Percentiles rank a stretch among this genome's conserved stretches.
These are phyloP conservation scores for Plasmodium berghei DNA, from an alignment of 169 alveolate species.

Conservation along the genomic window DNA sequence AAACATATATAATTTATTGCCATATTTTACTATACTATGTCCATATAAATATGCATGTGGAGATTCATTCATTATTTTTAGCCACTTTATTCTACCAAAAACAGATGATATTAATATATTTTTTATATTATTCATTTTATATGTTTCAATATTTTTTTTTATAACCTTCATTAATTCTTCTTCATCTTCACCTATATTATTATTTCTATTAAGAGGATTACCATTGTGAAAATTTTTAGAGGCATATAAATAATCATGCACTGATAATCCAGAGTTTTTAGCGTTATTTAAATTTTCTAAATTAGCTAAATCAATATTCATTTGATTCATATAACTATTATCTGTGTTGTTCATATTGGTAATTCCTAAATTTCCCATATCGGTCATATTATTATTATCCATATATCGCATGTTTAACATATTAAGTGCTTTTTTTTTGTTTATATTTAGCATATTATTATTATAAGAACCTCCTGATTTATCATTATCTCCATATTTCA, in stretches of 20 bases:
- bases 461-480: slow-evolving; percentile 3
- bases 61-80: slow-evolving; percentile 74
- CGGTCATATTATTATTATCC: slow-evolving; percentile 8
- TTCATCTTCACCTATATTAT: slow-evolving; percentile 33
- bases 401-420: slow-evolving; percentile 8
- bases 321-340: neutral
- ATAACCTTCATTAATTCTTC: slow-evolving; percentile 71
- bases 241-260: slow-evolving; percentile 27
- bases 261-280: neutral
- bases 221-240: slow-evolving; percentile 31
- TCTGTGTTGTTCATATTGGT: neutral
- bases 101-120: slow-evolving; percentile 72
- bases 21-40: slow-evolving; percentile 88
- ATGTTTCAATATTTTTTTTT: slow-evolving; percentile 66
- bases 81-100: slow-evolving; percentile 73
- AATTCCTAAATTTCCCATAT: slow-evolving; percentile 6
- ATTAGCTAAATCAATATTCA: neutral
- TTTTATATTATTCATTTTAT: slow-evolving; percentile 64
- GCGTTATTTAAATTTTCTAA: neutral
- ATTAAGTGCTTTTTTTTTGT: slow-evolving; percentile 18
- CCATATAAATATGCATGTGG: slow-evolving; percentile 80
- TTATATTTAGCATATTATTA: slow-evolving; percentile 28
- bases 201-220: slow-evolving; percentile 6
- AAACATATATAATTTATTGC: slow-evolving; percentile 88
- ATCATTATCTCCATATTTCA: neutral